phyloP scores from a whole-genome alignment of 2,329 filamentous ascomycete species.

The Alternaria brassicae region DNA sequence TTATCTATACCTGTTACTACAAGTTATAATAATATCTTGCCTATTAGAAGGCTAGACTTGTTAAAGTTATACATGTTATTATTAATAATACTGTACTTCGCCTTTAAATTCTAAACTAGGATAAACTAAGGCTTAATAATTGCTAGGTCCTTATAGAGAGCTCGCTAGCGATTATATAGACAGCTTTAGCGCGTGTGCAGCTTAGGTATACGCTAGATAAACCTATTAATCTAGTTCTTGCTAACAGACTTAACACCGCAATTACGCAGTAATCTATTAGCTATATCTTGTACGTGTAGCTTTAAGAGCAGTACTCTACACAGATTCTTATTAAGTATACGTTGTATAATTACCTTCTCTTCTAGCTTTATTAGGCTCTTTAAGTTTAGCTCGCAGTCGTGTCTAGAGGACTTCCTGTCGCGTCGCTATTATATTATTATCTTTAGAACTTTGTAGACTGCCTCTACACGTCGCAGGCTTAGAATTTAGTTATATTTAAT shows the following conservation, averaged over 20 bases:
- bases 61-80: conserved; percentile 18
- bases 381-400: background rate
- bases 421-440: conserved; percentile 4
- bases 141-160: conserved; percentile 15
- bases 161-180: conserved; percentile 14
- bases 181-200: conserved; percentile 4
- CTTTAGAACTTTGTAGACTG: background rate
- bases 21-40: conserved; percentile 29
- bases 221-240: background rate
- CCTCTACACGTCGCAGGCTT: conserved; percentile 3
- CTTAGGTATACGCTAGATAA: conserved; percentile 22
- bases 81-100: conserved; percentile 13
- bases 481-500: background rate
- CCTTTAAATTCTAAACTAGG: conserved; percentile 5
- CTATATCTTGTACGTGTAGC: no score
- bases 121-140: conserved; percentile 13
- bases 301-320: no score
- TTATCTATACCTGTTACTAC: conserved; percentile 37
- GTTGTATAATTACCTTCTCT: no score
- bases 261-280: conserved; percentile 14
- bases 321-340: no score
- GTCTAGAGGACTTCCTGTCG: conserved; percentile 2
- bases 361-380: background rate
- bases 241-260: conserved; percentile 3
- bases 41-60: conserved; percentile 45